Percentiles rank a stretch among this genome's conserved stretches.
These are phyloP conservation scores for Clonostachys rosea DNA, from an alignment of 2,329 filamentous ascomycete genomes.

Conservation along the genomic window DNA sequence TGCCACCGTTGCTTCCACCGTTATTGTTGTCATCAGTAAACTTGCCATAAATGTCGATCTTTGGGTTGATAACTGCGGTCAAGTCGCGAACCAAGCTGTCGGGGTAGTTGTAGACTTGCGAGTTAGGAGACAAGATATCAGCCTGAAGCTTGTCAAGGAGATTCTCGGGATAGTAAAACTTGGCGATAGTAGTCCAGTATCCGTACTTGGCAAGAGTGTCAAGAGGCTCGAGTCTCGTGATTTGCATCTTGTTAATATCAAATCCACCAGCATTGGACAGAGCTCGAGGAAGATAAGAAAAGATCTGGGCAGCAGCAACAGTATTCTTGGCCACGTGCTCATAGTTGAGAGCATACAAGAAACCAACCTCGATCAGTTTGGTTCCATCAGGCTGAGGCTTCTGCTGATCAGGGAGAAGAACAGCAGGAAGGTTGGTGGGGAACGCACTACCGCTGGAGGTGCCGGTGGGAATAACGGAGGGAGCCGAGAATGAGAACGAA, in stretches of 20 bases:
- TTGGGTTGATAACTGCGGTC: slow-evolving; percentile 77
- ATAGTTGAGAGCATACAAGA: slow-evolving; percentile 78
- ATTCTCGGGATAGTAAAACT: slow-evolving; percentile 65
- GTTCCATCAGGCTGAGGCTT: slow-evolving; percentile 54
- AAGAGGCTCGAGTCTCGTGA: slow-evolving; percentile 70
- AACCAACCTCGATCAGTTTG: slow-evolving; percentile 77
- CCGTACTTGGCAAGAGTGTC: slow-evolving; percentile 65
- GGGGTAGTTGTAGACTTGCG: slow-evolving; percentile 69
- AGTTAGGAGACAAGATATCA: slow-evolving; percentile 67
- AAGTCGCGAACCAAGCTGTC: slow-evolving; percentile 64
- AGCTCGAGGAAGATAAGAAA: slow-evolving; percentile 69
- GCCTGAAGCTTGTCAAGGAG: slow-evolving; percentile 64
- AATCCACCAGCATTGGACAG: slow-evolving; percentile 62
- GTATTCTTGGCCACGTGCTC: slow-evolving; percentile 70
- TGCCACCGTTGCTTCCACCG: slow-evolving; percentile 16
- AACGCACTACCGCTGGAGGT: slow-evolving; percentile 44
- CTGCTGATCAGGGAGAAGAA: slow-evolving; percentile 65
- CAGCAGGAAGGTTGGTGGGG: slow-evolving; percentile 64
- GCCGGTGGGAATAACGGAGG: slow-evolving; percentile 25
- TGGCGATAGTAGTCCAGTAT: slow-evolving; percentile 74
- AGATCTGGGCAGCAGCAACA: slow-evolving; percentile 78
- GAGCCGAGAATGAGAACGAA: slow-evolving; percentile 22
- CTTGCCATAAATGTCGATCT: slow-evolving; percentile 45
- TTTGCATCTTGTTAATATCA: slow-evolving; percentile 47
- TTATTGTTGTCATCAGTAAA: slow-evolving; percentile 31